Conservation (phyloP, 2,329 filamentous ascomycete genomes). For the Pyrenochaeta sp. region DNA sequence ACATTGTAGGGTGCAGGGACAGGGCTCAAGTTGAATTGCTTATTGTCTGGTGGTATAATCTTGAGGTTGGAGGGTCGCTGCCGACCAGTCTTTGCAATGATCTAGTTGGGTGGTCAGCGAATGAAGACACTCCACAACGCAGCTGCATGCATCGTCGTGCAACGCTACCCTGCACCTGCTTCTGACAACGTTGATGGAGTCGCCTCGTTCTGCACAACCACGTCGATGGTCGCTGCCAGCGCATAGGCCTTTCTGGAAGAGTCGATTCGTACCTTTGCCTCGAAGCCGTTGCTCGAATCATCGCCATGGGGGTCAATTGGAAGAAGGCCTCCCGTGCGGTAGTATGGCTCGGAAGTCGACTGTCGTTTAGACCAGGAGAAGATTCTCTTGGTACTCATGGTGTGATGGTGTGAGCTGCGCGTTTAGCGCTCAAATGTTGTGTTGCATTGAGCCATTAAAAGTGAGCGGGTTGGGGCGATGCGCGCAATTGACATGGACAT, state of each 20-base stretch:
- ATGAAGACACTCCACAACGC: conserved; percentile 40
- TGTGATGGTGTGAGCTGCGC: conserved; percentile 7
- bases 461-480: not conserved
- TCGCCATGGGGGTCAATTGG: conserved; percentile 39
- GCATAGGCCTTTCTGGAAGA: conserved; percentile 22
- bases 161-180: conserved; percentile 29
- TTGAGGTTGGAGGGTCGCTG: conserved; percentile 41
- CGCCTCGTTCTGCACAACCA: conserved; percentile 39
- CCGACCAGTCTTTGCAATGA: conserved; percentile 25
- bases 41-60: conserved; percentile 33
- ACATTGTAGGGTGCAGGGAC: conserved; percentile 38
- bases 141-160: conserved; percentile 23
- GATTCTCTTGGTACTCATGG: conserved; percentile 52
- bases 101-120: conserved; percentile 41
- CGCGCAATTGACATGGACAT: conserved; percentile 2
- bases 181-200: conserved; percentile 24
- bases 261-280: conserved; percentile 40
- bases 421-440: conserved; percentile 4
- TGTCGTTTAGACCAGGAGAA: conserved; percentile 55
- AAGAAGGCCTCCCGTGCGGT: conserved; percentile 49
- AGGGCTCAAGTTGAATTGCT: conserved; percentile 30
- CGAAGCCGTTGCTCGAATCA: conserved; percentile 14
- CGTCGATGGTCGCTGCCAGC: conserved; percentile 43
- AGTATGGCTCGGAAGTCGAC: conserved; percentile 42
- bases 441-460: conserved; percentile 12